Base-by-base conservation (phyloP, 1,139 yeast genomes). In the Scheffersomyces parashehatae region DNA sequence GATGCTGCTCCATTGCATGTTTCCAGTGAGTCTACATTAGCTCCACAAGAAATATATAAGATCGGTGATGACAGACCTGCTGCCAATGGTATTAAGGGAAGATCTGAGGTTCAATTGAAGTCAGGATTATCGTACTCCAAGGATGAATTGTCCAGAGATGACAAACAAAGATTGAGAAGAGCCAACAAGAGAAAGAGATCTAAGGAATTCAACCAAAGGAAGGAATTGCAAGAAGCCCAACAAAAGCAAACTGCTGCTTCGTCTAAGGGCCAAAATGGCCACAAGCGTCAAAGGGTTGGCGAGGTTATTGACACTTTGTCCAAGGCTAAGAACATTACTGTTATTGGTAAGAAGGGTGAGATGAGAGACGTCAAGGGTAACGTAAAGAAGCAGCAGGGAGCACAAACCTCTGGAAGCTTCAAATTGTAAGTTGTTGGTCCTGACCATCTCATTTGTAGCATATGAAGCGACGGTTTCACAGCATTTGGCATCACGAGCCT, bases 41-140 rank as follows among this genome's bases (percentile, higher is more conserved):
- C 99, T 2, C 99, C 99, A 35, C 99, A 93, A 67, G 99, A 93
- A 68, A 76, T 93, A n/a, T 93, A 85, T 67, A 81, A 76, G 58
- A 74, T 85, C 20, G 77, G 75, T 26, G 74, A 70, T 47, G 75
- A 68, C 44, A 78, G 75, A 40, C 73, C 76, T 31, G 71, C 73
- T 44, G 72, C 74, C 11, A 70, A 79, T 44, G 72, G 70, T 1
- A 62, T 52, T 4, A 55, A 58, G 16, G 73, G 72, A 12, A 61
- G 63, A 38, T 53, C 65, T 6, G 96, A 89, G 60, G 86, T 89
- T 20, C 75, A 81, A 46, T 78, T 90, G 53, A 83, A 83, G 53
- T 84, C 90, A 40, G 97, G 97, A 55, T 77, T 87, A 54, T 85
- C 91, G 2, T 82, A 87, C 68, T 79, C 96, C 13, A 86, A 87